Evolutionary conservation across 106 monocot species (phyloP).

Genomic region (Agapanthus africanus): DNA sequence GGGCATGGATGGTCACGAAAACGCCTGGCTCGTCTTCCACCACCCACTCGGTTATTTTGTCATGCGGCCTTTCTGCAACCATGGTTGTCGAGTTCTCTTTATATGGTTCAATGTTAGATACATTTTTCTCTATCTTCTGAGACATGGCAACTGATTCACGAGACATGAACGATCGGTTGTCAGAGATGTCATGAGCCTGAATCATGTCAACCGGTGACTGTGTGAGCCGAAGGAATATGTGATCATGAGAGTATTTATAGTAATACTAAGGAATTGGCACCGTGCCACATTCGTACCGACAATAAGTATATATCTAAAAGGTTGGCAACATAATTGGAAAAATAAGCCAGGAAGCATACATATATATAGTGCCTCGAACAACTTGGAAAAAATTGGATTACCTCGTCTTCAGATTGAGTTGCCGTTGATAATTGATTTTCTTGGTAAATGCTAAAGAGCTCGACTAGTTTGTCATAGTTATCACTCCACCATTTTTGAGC

Average conservation of each 20-base stretch:
- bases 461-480: conserved; percentile 36
- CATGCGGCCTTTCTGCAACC: background rate
- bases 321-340: too few species aligned
- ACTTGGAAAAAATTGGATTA: too few species aligned
- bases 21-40: conserved; percentile 70
- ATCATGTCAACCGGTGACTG: too few species aligned
- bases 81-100: too few species aligned
- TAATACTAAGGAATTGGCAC: too few species aligned
- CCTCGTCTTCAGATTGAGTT: conserved; percentile 35
- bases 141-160: background rate
- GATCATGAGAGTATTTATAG: too few species aligned
- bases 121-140: background rate
- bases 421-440: conserved; percentile 11
- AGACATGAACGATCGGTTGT: background rate
- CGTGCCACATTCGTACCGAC: too few species aligned
- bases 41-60: conserved; percentile 28
- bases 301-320: too few species aligned
- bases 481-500: conserved; percentile 57
- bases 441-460: conserved; percentile 32
- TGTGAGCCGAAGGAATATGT: too few species aligned
- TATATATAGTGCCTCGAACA: background rate
- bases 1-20: conserved; percentile 29
- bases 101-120: background rate
- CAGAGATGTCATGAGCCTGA: background rate
- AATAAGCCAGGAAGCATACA: background rate